Conservation (phyloP, 2,329 filamentous ascomycete species). For the Thelonectria rubi region DNA sequence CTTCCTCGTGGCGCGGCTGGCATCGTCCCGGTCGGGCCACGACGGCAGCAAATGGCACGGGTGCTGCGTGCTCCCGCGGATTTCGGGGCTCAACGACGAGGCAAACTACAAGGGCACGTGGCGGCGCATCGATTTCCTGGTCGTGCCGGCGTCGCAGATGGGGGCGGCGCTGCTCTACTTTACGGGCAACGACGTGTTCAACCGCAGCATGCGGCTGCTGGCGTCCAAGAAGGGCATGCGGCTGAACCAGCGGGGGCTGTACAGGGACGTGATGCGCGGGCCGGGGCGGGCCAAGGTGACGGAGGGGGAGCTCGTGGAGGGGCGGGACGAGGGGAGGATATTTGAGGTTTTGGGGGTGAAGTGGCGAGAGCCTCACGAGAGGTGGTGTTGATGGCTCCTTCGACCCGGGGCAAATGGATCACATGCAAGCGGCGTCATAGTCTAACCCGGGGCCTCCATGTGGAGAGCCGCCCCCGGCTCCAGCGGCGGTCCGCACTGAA, state of each 20-base stretch:
- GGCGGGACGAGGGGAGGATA: conserved; percentile 78
- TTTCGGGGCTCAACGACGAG: conserved; percentile 46
- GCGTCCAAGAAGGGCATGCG: conserved; percentile 84
- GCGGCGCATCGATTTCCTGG: conserved; percentile 85
- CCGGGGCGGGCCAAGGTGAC: conserved; percentile 66
- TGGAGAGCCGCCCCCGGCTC: conserved; percentile 18
- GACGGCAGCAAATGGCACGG: conserved; percentile 88
- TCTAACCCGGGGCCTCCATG: neutral
- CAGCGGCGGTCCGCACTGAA: conserved; percentile 25
- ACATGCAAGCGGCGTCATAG: conserved; percentile 23
- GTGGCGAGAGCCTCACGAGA: conserved; percentile 80
- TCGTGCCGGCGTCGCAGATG: conserved; percentile 81
- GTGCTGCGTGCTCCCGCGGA: conserved; percentile 73
- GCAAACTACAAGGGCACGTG: conserved; percentile 63
- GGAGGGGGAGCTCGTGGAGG: conserved; percentile 77
- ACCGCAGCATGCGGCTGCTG: conserved; percentile 82
- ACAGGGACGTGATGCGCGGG: conserved; percentile 72
- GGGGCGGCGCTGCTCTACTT: conserved; percentile 94
- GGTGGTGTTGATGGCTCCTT: conserved; percentile 69
- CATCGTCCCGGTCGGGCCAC: conserved; percentile 57
- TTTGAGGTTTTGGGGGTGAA: conserved; percentile 85
- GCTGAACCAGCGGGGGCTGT: conserved; percentile 85
- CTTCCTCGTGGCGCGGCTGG: conserved; percentile 77
- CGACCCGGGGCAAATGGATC: conserved; percentile 12
- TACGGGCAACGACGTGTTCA: conserved; percentile 95